Percentiles rank a stretch among this genome's conserved stretches.
Conservation (phyloP, 208 protist species). For the Strigomonas oncopelti region DNA sequence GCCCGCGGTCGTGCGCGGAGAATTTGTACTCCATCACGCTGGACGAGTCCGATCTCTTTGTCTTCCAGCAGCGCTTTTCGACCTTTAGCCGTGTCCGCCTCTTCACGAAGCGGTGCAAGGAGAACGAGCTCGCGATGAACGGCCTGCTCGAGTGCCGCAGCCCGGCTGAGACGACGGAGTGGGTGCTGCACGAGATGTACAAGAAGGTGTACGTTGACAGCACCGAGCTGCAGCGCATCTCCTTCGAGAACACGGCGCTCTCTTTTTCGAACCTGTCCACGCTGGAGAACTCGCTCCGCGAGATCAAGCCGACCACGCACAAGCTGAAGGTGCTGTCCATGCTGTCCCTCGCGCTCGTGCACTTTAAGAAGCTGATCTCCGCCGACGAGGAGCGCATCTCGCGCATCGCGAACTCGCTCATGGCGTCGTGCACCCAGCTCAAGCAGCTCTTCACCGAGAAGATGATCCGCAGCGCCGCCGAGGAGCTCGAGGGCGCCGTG, state of each 20-base stretch:
- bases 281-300: conserved; percentile 34
- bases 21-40: conserved; percentile 65
- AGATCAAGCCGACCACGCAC: conserved; percentile 23
- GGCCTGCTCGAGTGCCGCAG: conserved; percentile 20
- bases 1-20: conserved; percentile 46
- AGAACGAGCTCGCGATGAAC: conserved; percentile 38
- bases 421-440: conserved; percentile 46
- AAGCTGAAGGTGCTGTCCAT: conserved; percentile 53
- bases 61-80: conserved; percentile 74
- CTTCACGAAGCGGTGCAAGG: conserved; percentile 29
- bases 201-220: conserved; percentile 62
- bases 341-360: conserved; percentile 54
- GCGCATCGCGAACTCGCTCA: conserved; percentile 52
- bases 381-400: conserved; percentile 50
- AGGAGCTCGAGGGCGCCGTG: conserved; percentile 39
- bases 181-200: conserved; percentile 63
- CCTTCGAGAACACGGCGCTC: conserved; percentile 42
- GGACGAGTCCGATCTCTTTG: conserved; percentile 76
- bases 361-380: conserved; percentile 48
- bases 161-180: conserved; percentile 37
- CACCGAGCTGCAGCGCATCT: conserved; percentile 57
- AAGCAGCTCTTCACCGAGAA: conserved; percentile 55
- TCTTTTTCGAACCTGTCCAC: conserved; percentile 36
- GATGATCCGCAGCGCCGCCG: conserved; percentile 38
- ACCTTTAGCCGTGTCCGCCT: conserved; percentile 58